Evolutionary conservation across 2,329 filamentous ascomycete genomes (phyloP).

Genomic region (Trichoderma oligosporum): DNA sequence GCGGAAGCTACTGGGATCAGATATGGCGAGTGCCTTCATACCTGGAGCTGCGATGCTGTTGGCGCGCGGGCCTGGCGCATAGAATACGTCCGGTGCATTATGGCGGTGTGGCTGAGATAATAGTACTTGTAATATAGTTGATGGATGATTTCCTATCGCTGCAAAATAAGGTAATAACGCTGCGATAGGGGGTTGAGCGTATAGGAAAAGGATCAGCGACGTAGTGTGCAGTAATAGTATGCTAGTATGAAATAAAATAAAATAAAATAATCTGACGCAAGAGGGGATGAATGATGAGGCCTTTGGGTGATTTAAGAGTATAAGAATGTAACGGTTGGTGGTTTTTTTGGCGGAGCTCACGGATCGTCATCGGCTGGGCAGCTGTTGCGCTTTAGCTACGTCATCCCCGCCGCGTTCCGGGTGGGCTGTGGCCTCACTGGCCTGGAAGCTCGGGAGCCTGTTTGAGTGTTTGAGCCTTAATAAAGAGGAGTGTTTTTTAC

Average conservation of each 20-base stretch:
- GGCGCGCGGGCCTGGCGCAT: constrained; percentile 97
- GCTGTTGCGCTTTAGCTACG: constrained; percentile 15
- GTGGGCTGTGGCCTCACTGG: neutral
- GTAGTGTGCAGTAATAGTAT: constrained; percentile 8
- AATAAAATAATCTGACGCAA: neutral
- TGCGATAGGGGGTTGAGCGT: constrained; percentile 2
- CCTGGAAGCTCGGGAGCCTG: neutral
- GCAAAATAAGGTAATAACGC: neutral
- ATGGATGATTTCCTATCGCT: constrained; percentile 2
- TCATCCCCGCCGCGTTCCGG: constrained; percentile 7
- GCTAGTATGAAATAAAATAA: too few species aligned
- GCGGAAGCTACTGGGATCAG: neutral
- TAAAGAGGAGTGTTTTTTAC: constrained; percentile 3
- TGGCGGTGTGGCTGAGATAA: constrained; percentile 30
- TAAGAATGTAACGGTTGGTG: constrained; percentile 13
- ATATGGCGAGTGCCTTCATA: constrained; percentile 30
- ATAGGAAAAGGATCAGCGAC: constrained; percentile 3
- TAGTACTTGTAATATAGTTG: too few species aligned
- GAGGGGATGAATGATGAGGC: constrained; percentile 14
- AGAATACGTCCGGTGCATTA: constrained; percentile 97
- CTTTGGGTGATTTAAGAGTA: constrained; percentile 14
- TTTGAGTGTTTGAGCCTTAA: neutral
- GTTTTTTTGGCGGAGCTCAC: constrained; percentile 17
- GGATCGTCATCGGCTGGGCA: constrained; percentile 21
- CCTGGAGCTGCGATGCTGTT: constrained; percentile 75